Evolutionary conservation across 2,329 filamentous ascomycete genomes (phyloP), one percentile per base, ranked within the genome.

Genomic region (Fusarium nurragi): DNA sequence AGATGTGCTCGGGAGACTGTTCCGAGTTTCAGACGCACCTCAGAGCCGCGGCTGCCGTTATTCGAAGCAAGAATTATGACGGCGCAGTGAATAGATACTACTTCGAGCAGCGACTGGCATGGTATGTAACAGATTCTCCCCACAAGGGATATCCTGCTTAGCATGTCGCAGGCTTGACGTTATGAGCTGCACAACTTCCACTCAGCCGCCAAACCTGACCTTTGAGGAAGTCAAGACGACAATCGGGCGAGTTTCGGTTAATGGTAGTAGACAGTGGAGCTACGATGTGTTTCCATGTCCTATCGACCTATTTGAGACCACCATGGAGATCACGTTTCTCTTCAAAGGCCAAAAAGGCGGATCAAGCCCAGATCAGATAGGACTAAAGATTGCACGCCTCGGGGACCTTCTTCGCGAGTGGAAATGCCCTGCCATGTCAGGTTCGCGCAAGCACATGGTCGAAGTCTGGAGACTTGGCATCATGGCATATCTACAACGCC

Each of bases 1-100:
- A 60, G 58, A 61, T 61, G 58, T 61, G 58, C 19, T 61, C 58
- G 0, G 58, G 58, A 1, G 58, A 61, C 18, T 61, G 58, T 6
- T 18, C 23, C 0, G 58, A 61, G 25, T 61, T 61, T 34, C 36
- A 48, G 22, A 61, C 54, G 1, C 58, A 61, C 12, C 9, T 61
- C 4, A 48, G 26, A 11, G 58, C 58, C 9, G 58, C 54, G 4
- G 37, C 21, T 26, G 22, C 23, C 13, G 18, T 60, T 0, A 18
- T 60, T 3, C 37, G 37, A 0, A 34, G 2, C 6, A 16, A 19
- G 0, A 5, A 2, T 2, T 61, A 61, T 22, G 13, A 26, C 5
- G 41, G 50, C 6, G 13, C 3, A 0, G 1, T 1, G 0, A 60
- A 61, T 4, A 16, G 9, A 7, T n/a, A 60, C 37, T 61, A 61